phyloP scores from a whole-genome alignment of 108 stramenopile species.

The Pseudonitzschia multiseries region DNA sequence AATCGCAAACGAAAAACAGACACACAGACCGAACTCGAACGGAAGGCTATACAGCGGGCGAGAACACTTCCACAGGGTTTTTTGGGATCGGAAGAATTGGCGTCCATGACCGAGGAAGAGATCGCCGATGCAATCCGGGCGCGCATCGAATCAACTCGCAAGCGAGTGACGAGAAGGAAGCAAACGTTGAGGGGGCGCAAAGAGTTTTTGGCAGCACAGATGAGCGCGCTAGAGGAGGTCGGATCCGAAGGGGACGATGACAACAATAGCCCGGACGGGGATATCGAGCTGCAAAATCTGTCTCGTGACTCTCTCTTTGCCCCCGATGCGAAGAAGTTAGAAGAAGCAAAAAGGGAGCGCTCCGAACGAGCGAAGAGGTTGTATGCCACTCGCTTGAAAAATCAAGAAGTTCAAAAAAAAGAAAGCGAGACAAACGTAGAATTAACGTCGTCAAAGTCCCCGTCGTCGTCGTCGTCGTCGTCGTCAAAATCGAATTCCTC shows the following conservation, averaged over 20 bases:
- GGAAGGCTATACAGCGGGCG: slow-evolving; percentile 13
- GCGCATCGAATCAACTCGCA: slow-evolving; percentile 47
- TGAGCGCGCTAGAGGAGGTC: slow-evolving; percentile 5
- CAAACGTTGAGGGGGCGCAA: slow-evolving; percentile 23
- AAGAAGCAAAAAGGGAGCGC: slow-evolving; percentile 37
- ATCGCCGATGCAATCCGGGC: slow-evolving; percentile 56
- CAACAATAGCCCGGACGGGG: neutral
- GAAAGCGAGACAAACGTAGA: slow-evolving; percentile 4
- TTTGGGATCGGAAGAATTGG: slow-evolving; percentile 51
- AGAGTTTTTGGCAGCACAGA: slow-evolving; percentile 8
- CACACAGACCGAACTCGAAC: neutral
- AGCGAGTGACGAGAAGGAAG: slow-evolving; percentile 22
- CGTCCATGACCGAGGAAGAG: slow-evolving; percentile 63
- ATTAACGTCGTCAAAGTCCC: slow-evolving; percentile 1
- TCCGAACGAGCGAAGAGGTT: slow-evolving; percentile 58
- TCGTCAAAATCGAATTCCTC: neutral
- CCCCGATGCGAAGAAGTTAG: slow-evolving; percentile 19
- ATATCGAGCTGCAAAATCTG: neutral
- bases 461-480: neutral
- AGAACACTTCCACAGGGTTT: slow-evolving; percentile 33
- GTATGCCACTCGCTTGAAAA: slow-evolving; percentile 55
- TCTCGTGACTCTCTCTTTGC: slow-evolving; percentile 19
- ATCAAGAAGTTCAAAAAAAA: slow-evolving; percentile 21
- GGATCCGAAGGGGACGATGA: slow-evolving; percentile 1
- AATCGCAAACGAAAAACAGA: slow-evolving; percentile 27